Evolutionary conservation across 1,284 basidiomycete genomes (phyloP).

Genomic region (Boletus semigastroideus): DNA sequence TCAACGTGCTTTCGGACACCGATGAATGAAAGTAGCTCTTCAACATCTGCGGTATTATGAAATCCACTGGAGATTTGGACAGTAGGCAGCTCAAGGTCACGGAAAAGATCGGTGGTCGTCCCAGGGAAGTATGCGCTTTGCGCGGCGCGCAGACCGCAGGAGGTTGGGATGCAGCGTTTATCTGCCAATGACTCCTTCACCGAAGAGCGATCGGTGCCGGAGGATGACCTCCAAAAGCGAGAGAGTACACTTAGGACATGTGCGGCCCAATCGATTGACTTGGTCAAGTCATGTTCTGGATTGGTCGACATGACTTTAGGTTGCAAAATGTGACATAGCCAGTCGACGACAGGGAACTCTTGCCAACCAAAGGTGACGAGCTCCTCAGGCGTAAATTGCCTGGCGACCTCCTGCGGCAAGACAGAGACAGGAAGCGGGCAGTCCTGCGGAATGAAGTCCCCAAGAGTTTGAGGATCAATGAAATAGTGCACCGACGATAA

Average conservation of each 20-base stretch:
- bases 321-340: constrained; percentile 1
- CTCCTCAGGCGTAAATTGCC: too few species aligned
- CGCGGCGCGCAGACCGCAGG: too few species aligned
- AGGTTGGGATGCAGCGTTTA: too few species aligned
- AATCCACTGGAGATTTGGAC: neutral
- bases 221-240: constrained; percentile 48
- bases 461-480: neutral
- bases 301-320: neutral
- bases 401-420: too few species aligned
- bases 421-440: too few species aligned
- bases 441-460: constrained; percentile 22
- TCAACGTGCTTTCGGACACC: constrained; percentile 92
- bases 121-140: too few species aligned
- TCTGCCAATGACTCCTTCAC: neutral
- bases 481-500: constrained; percentile 3
- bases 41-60: neutral
- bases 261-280: neutral
- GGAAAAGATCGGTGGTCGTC: too few species aligned
- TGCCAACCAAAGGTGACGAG: too few species aligned
- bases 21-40: constrained; percentile 58
- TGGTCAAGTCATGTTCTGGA: too few species aligned
- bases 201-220: constrained; percentile 52
- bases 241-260: constrained; percentile 65
- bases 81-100: too few species aligned
- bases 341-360: too few species aligned